A percentile compares a stretch with the other conserved stretches of the same genome.
These are phyloP conservation scores for Amanita inopinata DNA, from an alignment of 768 basidiomycete species.

Conservation along the genomic window DNA sequence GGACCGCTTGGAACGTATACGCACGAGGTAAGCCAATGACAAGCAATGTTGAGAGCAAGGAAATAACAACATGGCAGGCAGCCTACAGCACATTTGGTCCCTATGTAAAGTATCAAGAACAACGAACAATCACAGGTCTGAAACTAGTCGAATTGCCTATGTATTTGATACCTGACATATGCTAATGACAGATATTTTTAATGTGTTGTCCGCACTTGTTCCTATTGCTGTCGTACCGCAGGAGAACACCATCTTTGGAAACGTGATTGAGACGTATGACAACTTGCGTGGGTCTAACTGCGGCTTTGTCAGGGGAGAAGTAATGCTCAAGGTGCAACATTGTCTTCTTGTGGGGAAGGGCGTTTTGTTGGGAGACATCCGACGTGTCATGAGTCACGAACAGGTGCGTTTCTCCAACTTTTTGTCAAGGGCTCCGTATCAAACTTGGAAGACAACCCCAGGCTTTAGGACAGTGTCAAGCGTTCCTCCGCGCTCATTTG, in stretches of 20 bases:
- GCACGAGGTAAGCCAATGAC: conserved; percentile 32
- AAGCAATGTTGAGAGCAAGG: background rate
- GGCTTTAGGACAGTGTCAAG: conserved; percentile 75
- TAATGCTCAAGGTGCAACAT: conserved; percentile 53
- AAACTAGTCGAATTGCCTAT: background rate
- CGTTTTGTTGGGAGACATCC: conserved; percentile 42
- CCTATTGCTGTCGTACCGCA: conserved; percentile 65
- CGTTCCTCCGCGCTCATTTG: conserved; percentile 44
- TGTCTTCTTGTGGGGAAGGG: conserved; percentile 59
- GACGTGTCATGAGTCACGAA: conserved; percentile 65
- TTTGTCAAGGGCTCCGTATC: background rate
- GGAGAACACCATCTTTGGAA: conserved; percentile 71
- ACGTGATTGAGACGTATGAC: conserved; percentile 69
- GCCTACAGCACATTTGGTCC: conserved; percentile 29
- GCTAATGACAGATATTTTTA: conserved; percentile 44
- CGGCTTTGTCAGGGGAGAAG: conserved; percentile 51
- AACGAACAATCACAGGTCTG: conserved; percentile 26
- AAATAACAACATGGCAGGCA: conserved; percentile 20
- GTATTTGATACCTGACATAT: background rate
- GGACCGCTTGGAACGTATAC: conserved; percentile 68
- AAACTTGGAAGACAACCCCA: conserved; percentile 17
- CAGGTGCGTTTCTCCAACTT: conserved; percentile 44
- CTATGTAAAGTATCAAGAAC: conserved; percentile 24
- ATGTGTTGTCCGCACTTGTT: conserved; percentile 33
- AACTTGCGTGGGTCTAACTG: conserved; percentile 36